A percentile compares a stretch with the other conserved stretches of the same genome.
Conservation (phyloP, 225 moss, liverwort and hornwort genomes). For the Sphagnum tenellum region DNA sequence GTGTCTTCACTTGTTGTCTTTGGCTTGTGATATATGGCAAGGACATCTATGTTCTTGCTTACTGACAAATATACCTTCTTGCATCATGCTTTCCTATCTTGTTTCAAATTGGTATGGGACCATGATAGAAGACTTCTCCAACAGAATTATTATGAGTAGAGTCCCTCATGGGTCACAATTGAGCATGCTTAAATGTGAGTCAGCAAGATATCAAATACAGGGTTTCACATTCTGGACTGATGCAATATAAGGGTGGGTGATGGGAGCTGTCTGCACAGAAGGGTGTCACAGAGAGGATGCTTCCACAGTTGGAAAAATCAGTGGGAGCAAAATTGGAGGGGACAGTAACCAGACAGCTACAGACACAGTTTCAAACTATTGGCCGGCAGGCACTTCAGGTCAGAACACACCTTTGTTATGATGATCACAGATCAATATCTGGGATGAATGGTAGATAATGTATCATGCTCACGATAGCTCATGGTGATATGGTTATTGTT, state of each 20-base stretch:
- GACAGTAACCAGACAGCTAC: constrained; percentile 75
- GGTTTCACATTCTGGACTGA: too few relatives aligned
- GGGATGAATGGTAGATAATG: background rate
- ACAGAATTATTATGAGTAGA: too few relatives aligned
- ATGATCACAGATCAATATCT: constrained; percentile 3
- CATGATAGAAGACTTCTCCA: too few relatives aligned
- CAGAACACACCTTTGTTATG: constrained; percentile 2
- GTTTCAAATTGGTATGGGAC: too few relatives aligned
- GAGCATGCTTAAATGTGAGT: too few relatives aligned
- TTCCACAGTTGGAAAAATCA: constrained; percentile 79
- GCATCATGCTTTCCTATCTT: too few relatives aligned
- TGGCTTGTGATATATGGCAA: too few relatives aligned
- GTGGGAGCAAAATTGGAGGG: constrained; percentile 78
- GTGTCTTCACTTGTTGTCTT: too few relatives aligned
- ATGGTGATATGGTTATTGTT: constrained; percentile 2
- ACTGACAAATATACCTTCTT: too few relatives aligned
- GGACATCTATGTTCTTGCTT: too few relatives aligned
- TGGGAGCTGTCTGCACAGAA: constrained; percentile 29
- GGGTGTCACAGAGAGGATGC: constrained; percentile 74
- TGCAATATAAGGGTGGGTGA: constrained; percentile 5
- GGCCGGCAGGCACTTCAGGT: constrained; percentile 95
- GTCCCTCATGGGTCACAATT: too few relatives aligned
- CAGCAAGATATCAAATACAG: background rate
- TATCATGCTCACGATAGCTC: background rate
- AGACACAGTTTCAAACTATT: constrained; percentile 68